Evolutionary conservation across 192 early-diverging fungal genomes (phyloP), one percentile per base, ranked within the genome.

Genomic region (Piromyces finnis): DNA sequence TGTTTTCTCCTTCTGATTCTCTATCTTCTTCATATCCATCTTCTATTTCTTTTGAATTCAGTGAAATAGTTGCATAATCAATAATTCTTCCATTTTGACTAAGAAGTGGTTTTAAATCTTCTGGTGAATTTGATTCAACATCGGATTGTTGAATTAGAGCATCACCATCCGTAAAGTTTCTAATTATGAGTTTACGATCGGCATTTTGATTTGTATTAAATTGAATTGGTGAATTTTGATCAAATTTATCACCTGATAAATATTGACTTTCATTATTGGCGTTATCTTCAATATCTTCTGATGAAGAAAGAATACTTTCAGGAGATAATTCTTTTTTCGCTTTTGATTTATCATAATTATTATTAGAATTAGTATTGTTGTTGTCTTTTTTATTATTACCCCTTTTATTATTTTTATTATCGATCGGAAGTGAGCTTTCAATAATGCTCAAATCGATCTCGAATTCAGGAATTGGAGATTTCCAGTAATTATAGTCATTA

Each of bases 401-500:
- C 9, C n/a, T n/a, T 7, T 26, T n/a, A 68, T 68, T 68, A n/a
- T 68, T 68, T 22, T 68, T 68, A 68, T 68, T 68, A 68, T 68
- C 51, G 51, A 1, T 11, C 11, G 51, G 51, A n/a, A 68, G 51
- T n/a, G 22, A 68, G 9, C 51, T 68, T 68, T 68, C 51, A 27
- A 68, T 68, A 68, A 68, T 68, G 26, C 51, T 68, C 51, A 68
- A 68, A 68, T 68, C 51, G 26, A 68, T 68, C 26, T 91, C 88
- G 28, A 89, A 82, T 12, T 86, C 82, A 0, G 88, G 87, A 39
- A 92, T 37, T 12, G 88, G 84, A 11, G 82, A 81, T 79, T 89
- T 91, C 94, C 94, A 96, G 85, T 87, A 96, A 80, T 93, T 90
- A 88, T 92, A 95, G 84, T 96, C 94, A 83, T 93, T 94, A 83